Conservation (phyloP, 1,139 yeast genomes). For the Suhomyces wounanorum region DNA sequence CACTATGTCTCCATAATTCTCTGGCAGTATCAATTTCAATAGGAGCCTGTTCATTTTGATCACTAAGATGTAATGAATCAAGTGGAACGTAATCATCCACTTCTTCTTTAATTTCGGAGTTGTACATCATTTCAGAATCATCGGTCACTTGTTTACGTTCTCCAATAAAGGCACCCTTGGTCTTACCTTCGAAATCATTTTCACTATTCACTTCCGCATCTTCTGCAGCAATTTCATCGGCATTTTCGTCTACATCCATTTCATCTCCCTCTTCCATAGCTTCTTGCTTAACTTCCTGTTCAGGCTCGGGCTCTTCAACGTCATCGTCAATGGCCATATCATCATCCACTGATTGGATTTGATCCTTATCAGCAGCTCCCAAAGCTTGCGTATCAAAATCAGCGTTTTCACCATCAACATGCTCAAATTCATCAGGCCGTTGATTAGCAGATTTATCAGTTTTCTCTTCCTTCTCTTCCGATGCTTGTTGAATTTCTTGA, state of each 20-base stretch:
- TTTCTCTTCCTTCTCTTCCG: conserved; percentile 49
- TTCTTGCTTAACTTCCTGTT: conserved; percentile 23
- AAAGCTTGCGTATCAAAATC: conserved; percentile 84
- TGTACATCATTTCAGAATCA: conserved; percentile 24
- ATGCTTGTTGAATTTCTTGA: conserved; percentile 75
- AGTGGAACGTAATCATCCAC: conserved; percentile 33
- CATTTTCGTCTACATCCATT: conserved; percentile 24
- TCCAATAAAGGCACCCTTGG: conserved; percentile 55
- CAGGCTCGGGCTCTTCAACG: conserved; percentile 19
- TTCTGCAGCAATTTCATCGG: conserved; percentile 25
- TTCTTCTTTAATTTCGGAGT: conserved; percentile 26
- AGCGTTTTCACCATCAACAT: conserved; percentile 80
- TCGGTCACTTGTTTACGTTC: conserved; percentile 42
- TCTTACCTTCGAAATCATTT: conserved; percentile 53
- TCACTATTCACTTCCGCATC: conserved; percentile 32
- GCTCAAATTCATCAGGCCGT: conserved; percentile 88
- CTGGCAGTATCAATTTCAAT: conserved; percentile 67
- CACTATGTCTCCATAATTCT: conserved; percentile 80
- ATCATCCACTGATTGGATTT: conserved; percentile 75
- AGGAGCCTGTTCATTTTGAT: conserved; percentile 37
- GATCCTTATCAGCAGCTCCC: conserved; percentile 86
- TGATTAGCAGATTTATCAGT: conserved; percentile 56
- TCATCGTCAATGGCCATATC: conserved; percentile 86
- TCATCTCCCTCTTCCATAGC: conserved; percentile 24
- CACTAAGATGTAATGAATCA: conserved; percentile 28